Evolutionary conservation across 306 rosid genomes (phyloP).

Genomic region (Prunus dulcis): DNA sequence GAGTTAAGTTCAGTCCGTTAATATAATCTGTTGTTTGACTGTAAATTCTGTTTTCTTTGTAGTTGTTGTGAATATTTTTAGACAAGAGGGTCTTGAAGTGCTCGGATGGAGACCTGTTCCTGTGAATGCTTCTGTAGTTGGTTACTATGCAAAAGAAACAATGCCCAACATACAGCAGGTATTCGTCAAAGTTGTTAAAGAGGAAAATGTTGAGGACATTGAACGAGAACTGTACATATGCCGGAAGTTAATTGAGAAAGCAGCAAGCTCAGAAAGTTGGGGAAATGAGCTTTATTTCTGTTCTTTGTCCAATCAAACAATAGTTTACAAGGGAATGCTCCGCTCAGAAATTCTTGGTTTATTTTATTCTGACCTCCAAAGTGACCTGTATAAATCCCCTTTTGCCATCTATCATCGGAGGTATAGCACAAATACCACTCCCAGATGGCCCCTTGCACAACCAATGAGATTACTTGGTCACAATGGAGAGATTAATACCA

Average conservation of each 20-base stretch:
- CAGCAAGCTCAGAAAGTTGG: constrained; percentile 81
- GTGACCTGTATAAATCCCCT: constrained; percentile 76
- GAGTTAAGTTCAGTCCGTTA: neutral
- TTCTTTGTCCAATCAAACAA: constrained; percentile 94
- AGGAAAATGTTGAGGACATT: constrained; percentile 91
- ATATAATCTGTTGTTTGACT: constrained; percentile 32
- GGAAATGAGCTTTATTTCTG: constrained; percentile 96
- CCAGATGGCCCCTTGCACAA: constrained; percentile 99
- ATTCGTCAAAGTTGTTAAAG: constrained; percentile 80
- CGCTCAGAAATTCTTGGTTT: constrained; percentile 95
- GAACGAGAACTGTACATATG: constrained; percentile 95
- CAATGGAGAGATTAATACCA: constrained; percentile 96
- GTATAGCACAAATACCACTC: constrained; percentile 97
- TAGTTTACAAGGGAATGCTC: constrained; percentile 99
- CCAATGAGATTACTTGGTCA: constrained; percentile 99
- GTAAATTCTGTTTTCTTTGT: constrained; percentile 37
- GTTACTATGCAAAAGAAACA: constrained; percentile 87
- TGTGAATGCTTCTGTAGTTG: constrained; percentile 82
- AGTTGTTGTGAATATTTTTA: constrained; percentile 78
- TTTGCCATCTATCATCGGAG: constrained; percentile 98
- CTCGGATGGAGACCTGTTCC: constrained; percentile 99
- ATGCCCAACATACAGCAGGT: constrained; percentile 96
- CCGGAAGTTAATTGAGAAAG: constrained; percentile 90
- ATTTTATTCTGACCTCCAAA: constrained; percentile 90
- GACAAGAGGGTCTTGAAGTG: constrained; percentile 97